A percentile compares a stretch with the other conserved stretches of the same genome.
phyloP scores from a whole-genome alignment of 192 early-diverging fungal genomes.

The Gonapodya prolifera region DNA sequence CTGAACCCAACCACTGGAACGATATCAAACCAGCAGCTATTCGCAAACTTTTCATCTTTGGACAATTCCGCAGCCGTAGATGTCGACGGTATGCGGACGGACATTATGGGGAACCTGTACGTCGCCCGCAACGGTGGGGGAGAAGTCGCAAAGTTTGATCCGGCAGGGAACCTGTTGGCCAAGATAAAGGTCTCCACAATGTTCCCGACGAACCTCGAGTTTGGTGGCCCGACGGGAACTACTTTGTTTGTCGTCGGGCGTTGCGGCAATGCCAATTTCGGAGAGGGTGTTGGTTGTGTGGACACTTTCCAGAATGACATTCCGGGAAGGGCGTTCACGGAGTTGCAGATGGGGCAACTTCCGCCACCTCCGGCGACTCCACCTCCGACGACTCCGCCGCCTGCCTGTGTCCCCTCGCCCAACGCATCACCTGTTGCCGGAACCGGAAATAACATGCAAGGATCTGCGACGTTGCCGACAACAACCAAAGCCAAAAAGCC shows the following conservation, averaged over 20 bases:
- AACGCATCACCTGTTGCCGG: too few relatives aligned
- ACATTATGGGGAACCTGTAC: constrained; percentile 35
- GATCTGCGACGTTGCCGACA: too few relatives aligned
- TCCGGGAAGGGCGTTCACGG: too few relatives aligned
- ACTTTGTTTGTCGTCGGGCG: constrained; percentile 35
- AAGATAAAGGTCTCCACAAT: constrained; percentile 19
- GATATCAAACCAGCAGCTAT: constrained; percentile 13
- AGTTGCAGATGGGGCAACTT: too few relatives aligned
- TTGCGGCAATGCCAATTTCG: constrained; percentile 24
- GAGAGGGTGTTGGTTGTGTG: too few relatives aligned
- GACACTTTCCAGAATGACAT: too few relatives aligned
- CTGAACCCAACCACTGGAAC: constrained; percentile 21
- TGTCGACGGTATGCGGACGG: constrained; percentile 41
- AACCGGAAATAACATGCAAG: too few relatives aligned
- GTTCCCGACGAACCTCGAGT: constrained; percentile 29
- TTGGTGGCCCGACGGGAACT: constrained; percentile 28
- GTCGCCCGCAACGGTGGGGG: constrained; percentile 35
- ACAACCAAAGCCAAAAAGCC: too few relatives aligned
- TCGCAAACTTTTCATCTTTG: constrained; percentile 31
- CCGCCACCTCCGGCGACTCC: too few relatives aligned
- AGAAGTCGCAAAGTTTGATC: constrained; percentile 30
- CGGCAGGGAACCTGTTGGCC: constrained; percentile 19
- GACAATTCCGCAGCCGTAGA: constrained; percentile 27
- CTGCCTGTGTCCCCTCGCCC: too few relatives aligned
- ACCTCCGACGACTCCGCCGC: too few relatives aligned